Evolutionary conservation across 768 basidiomycete species (phyloP), one percentile per base, ranked within the genome.

Genomic region (Mycena capillaripes): DNA sequence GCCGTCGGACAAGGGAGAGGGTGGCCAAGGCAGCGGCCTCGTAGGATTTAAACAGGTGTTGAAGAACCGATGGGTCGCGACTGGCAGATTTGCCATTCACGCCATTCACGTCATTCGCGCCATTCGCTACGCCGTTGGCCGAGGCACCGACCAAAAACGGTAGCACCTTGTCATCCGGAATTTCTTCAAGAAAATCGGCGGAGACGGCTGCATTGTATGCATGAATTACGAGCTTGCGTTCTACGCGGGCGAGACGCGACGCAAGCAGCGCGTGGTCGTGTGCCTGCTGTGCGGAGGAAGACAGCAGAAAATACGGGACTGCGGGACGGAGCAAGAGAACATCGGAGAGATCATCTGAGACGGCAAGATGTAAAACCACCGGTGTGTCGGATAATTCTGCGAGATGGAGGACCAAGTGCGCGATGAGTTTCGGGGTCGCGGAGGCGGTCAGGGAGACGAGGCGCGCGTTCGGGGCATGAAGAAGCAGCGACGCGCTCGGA

Each of bases 211-310:
- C 78, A 76, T 93, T 91, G 82, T 96, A 98, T 17, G 89, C 91
- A 79, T 98, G 97, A 29, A 98, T 85, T n/a, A 97, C 95, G 7
- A 92, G 91, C 75, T 90, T 93, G 66, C 86, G 85, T 76, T 93
- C 90, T 9, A 87, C 80, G 42, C 87, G 87, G 0, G 97, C 95
- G 59, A 98, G 83, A 50, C 92, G 89, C 60, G 95, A 91, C 17
- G 96, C 95, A 21, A 99, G 88, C 40, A 98, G 84, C 27, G 96
- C 94, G 81, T 98, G 92, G 78, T 97, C 95, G 76, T 97, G 94
- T 4, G 96, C 95, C 78, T 96, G 89, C 79, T 96, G 93, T 4
- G 90, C 80, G 1, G 89, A 90, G 40, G 89, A 87, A 8, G 96
- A 97, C 77, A 97, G 86, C 59, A 99, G 76, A 79, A 96, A 92